Percentiles rank a stretch among this genome's conserved stretches.
phyloP scores from a whole-genome alignment of 179 eudicot species.

The Drosera spatulata region DNA sequence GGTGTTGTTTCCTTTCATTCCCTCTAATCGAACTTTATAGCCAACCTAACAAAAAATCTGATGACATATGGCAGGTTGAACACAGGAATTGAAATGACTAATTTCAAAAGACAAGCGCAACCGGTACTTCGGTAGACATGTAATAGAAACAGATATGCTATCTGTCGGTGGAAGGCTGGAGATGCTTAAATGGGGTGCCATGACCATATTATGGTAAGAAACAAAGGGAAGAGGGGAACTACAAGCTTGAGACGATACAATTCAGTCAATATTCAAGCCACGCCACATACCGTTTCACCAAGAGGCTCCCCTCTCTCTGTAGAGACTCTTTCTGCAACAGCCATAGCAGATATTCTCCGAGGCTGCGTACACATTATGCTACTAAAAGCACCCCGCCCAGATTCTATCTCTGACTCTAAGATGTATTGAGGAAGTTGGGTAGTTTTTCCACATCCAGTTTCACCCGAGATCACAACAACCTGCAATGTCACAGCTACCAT shows the following conservation, averaged over 20 bases:
- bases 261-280: background rate
- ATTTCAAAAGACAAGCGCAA: background rate
- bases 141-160: background rate
- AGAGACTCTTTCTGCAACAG: constrained; percentile 96
- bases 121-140: constrained; percentile 1
- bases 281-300: constrained; percentile 79
- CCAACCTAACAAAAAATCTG: constrained; percentile 72
- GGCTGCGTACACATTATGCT: constrained; percentile 98
- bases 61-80: constrained; percentile 26
- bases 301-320: constrained; percentile 99
- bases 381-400: constrained; percentile 99
- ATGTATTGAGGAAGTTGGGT: constrained; percentile 98
- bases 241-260: background rate
- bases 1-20: constrained; percentile 96
- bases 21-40: constrained; percentile 98
- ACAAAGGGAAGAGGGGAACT: constrained; percentile 3
- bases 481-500: constrained; percentile 18
- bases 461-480: constrained; percentile 97
- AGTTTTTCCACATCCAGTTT: constrained; percentile 99
- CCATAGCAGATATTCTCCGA: constrained; percentile 97
- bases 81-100: constrained; percentile 16
- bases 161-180: background rate
- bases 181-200: background rate
- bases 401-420: constrained; percentile 92
- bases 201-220: background rate